These are phyloP conservation scores for Schizosaccharomyces versatilis DNA, from an alignment of 1,139 yeast genomes.

Conservation along the genomic window DNA sequence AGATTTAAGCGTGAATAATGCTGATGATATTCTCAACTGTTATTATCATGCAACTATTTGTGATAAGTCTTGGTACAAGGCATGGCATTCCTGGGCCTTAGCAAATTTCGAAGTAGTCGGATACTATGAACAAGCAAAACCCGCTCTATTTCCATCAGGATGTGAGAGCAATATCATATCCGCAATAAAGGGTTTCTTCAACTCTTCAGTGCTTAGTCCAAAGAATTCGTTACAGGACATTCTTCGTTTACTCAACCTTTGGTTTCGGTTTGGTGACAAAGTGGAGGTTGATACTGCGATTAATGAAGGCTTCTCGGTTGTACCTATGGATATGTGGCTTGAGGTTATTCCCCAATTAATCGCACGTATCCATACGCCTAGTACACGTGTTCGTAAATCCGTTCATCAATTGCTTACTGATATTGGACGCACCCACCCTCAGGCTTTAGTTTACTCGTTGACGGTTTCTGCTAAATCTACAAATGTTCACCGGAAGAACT, in stretches of 20 bases:
- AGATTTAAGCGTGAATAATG: conserved; percentile 40
- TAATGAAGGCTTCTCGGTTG: conserved; percentile 75
- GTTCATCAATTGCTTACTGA: conserved; percentile 64
- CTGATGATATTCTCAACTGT: conserved; percentile 56
- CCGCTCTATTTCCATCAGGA: conserved; percentile 13
- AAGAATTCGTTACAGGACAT: conserved; percentile 70
- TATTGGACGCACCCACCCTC: conserved; percentile 88
- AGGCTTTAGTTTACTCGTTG: conserved; percentile 81
- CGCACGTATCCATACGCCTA: conserved; percentile 89
- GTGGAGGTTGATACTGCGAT: conserved; percentile 81
- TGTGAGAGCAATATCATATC: conserved; percentile 13
- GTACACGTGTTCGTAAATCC: conserved; percentile 60
- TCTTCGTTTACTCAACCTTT: conserved; percentile 62
- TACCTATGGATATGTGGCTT: conserved; percentile 79
- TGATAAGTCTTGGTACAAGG: conserved; percentile 84
- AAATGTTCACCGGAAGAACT: conserved; percentile 66
- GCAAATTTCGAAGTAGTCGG: conserved; percentile 92
- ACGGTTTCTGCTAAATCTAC: conserved; percentile 93
- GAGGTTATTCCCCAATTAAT: conserved; percentile 90
- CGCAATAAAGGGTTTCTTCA: conserved; percentile 49
- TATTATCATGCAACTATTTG: conserved; percentile 85
- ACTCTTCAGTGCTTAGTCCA: conserved; percentile 70
- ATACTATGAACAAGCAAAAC: conserved; percentile 22
- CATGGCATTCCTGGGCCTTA: conserved; percentile 99
- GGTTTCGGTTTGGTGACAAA: conserved; percentile 91